Conservation (phyloP, 805 yeast species). For the Metschnikowia sp. region DNA sequence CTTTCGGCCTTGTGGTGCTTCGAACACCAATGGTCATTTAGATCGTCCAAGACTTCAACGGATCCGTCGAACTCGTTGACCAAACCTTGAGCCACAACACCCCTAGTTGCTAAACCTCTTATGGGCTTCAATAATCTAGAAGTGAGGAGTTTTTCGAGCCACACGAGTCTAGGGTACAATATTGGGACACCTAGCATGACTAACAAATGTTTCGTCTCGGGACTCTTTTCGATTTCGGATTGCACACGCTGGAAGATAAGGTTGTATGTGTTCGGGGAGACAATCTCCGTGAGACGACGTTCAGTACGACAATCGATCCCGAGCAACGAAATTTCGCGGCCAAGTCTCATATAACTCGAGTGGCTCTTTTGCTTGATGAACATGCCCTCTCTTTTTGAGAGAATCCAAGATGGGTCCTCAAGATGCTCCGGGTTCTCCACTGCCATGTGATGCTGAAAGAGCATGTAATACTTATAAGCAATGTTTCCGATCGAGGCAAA, state of each 20-base stretch:
- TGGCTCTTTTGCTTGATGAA: constrained; percentile 65
- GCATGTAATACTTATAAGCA: constrained; percentile 83
- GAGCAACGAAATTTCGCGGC: constrained; percentile 63
- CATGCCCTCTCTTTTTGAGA: constrained; percentile 58
- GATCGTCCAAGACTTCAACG: constrained; percentile 86
- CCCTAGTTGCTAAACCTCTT: constrained; percentile 55
- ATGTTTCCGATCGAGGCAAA: constrained; percentile 69
- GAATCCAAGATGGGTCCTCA: constrained; percentile 56
- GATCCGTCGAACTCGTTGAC: constrained; percentile 92
- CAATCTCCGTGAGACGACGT: constrained; percentile 59
- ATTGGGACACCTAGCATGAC: constrained; percentile 93
- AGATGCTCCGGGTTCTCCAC: constrained; percentile 38
- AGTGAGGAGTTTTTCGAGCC: constrained; percentile 76
- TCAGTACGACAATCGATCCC: constrained; percentile 96
- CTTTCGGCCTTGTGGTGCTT: constrained; percentile 82
- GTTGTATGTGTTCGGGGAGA: constrained; percentile 54
- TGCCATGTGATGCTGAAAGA: constrained; percentile 83
- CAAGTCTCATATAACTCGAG: constrained; percentile 70
- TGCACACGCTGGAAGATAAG: constrained; percentile 56
- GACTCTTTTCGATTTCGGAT: constrained; percentile 51
- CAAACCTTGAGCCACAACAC: constrained; percentile 61
- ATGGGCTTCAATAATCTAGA: constrained; percentile 60
- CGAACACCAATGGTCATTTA: constrained; percentile 97
- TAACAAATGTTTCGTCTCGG: constrained; percentile 68
- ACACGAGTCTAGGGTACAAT: constrained; percentile 88